These are phyloP conservation scores for Staphylotrichum longicolle DNA, from an alignment of 495 filamentous ascomycete genomes.

Conservation along the genomic window DNA sequence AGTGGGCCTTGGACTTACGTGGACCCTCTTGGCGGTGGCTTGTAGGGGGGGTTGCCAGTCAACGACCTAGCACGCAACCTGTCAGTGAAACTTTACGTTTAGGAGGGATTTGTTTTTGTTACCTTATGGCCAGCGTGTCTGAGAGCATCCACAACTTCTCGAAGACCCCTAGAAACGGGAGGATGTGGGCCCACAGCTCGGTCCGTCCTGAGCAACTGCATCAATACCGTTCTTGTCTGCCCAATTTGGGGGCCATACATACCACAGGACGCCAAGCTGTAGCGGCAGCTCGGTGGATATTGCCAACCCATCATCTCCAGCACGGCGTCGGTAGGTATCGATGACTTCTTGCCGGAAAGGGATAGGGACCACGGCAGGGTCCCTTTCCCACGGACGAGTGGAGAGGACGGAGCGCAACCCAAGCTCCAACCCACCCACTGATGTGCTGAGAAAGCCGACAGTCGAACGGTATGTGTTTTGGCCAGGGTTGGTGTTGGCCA, in stretches of 20 bases:
- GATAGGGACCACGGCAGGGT: background rate
- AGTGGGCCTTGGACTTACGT: background rate
- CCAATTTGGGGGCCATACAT: conserved; percentile 37
- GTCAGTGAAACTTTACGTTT: background rate
- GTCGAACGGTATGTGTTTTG: conserved; percentile 22
- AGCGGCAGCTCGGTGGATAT: background rate
- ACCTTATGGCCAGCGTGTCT: conserved; percentile 41
- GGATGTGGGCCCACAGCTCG: conserved; percentile 57
- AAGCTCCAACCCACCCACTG: background rate
- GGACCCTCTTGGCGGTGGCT: background rate
- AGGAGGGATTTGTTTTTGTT: background rate
- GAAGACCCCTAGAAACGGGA: conserved; percentile 43
- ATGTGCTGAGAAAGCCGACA: background rate
- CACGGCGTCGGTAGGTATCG: too few species aligned
- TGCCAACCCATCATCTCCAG: background rate
- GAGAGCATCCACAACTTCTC: conserved; percentile 38
- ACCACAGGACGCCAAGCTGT: background rate
- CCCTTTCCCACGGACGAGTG: background rate
- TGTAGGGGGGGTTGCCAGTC: background rate
- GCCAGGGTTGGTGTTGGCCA: conserved; percentile 37
- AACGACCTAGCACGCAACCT: background rate
- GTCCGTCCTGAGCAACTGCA: conserved; percentile 49
- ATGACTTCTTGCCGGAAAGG: background rate
- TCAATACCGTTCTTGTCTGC: conserved; percentile 25
- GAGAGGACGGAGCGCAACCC: background rate